Evolutionary conservation across 306 rosid genomes (phyloP), one percentile per base, ranked within the genome.

Genomic region (Cucurbita pepo): DNA sequence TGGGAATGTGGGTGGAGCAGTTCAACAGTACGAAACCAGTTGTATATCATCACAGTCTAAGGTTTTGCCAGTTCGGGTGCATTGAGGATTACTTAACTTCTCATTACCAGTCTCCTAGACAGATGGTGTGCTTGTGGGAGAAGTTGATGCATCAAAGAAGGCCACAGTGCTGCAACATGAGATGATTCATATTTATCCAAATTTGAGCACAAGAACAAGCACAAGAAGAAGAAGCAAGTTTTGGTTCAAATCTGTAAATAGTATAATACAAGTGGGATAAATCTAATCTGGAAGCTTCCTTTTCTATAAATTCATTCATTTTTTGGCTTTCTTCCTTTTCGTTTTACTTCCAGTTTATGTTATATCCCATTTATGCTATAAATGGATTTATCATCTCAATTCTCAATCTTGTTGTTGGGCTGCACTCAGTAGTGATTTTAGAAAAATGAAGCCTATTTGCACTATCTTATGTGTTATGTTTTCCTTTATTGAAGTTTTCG

Each of bases 1-100:
- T 92, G 96, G 96, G 96, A 83, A 92, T 88, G 96, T 92, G 95
- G 98, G 96, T 90, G 50, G 91, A 82, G 80, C 81, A 84, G 72
- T 90, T 92, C 84, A 92, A 92, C 90, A 45, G 63, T 44, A 65
- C 96, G 57, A 87, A 69, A 72, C 57, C 83, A 61, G 93, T 90
- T 30, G 80, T 85, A 54, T 90, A 85, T 67, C 75, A 84, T 59
- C 98, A 92, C 81, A 88, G 90, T 83, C 37, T 77, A 76, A 85
- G 82, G 79, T 92, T 90, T 85, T 92, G 95, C 83, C 98, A 92
- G 62, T 87, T 83, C 5, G 98, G 98, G 10, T 92, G 98, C 87
- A 77, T 92, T 0, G 91, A 88, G 48, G 88, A 90, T 69, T 92
- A 92, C 72, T 83, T 81, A 83, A 90, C 96, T 0, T 95, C 98